Conservation (phyloP, 495 filamentous ascomycete species). For the Penicillium coffeae region DNA sequence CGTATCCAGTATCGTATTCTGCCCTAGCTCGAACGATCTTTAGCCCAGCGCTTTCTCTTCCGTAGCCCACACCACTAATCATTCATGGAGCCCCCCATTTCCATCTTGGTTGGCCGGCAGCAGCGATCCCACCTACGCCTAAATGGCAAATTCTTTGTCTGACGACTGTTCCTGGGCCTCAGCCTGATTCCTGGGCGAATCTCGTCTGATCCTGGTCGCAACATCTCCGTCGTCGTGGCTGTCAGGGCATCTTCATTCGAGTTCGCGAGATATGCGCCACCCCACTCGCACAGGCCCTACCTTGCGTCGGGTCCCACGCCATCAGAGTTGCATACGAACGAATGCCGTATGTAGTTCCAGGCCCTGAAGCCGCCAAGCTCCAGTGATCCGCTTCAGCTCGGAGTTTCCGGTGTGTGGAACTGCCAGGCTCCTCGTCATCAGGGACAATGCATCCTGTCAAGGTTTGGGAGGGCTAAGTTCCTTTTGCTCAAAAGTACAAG, state of each 20-base stretch:
- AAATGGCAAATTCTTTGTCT: conserved; percentile 17
- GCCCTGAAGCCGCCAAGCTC: conserved; percentile 2
- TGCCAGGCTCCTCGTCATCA: not conserved
- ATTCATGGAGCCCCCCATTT: too few relatives aligned
- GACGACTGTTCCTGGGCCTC: not conserved
- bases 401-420: conserved; percentile 10
- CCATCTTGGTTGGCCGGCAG: too few relatives aligned
- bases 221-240: not conserved
- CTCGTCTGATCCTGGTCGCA: conserved; percentile 10
- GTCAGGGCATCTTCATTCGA: not conserved
- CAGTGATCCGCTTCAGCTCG: conserved; percentile 18
- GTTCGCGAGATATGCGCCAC: not conserved
- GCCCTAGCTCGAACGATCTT: too few relatives aligned
- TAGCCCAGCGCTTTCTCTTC: too few relatives aligned
- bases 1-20: not conserved
- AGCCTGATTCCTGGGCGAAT: not conserved
- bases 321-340: not conserved
- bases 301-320: conserved; percentile 13
- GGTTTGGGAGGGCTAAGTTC: too few relatives aligned
- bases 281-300: conserved; percentile 13
- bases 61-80: too few relatives aligned
- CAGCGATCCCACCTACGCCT: too few relatives aligned
- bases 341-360: not conserved
- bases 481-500: too few relatives aligned
- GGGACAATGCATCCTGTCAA: not conserved